Base-by-base conservation (phyloP, 2,329 filamentous ascomycete genomes). In the Ciborinia camelliae region DNA sequence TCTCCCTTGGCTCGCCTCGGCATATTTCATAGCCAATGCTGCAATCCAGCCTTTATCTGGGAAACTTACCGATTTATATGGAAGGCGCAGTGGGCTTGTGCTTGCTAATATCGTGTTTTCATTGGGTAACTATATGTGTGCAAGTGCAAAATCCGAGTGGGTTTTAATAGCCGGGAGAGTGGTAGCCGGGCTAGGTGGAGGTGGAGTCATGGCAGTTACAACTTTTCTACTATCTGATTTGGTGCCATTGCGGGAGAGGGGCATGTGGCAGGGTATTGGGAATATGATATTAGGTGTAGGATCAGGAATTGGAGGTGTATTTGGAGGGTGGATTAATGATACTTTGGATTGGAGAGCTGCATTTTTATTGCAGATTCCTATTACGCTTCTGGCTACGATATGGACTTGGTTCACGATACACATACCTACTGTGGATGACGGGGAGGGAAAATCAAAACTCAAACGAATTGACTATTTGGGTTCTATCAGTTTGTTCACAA, bases 11-110 rank as follows among this genome's bases (percentile, higher is more conserved):
- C 72, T 86, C 12, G 81, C 83, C 7, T 61, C 63, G 66, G 84
- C 82, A 10, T 90, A 93, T 74, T 89, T 92, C 71, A 80, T 93
- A 62, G 91, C 90, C 1, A 77, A 91, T 59, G 90, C 89, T 2
- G 87, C 87, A 23, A 91, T 90, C 70, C 90, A 93, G 74, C 90
- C 90, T 1, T 77, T 92, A 0, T 92, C 89, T 71, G 89, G 89
- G 55, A 89, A 88, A 70, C 79, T 90, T 4, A 86, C 82, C 54
- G 88, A 90, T 72, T 89, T 91, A 39, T 90, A 90, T 70, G 87
- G 88, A 14, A 82, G 89, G 7, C 90, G 90, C 71, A 71, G 81
- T 71, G 86, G 84, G 68, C 78, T 92, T 7, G 78, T 91, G 7
- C 86, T 88, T 68, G 81, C 84, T 2, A 90, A 90, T 70, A 74